These are phyloP conservation scores for Boletus sp. DNA, from an alignment of 768 basidiomycete species.

Conservation along the genomic window DNA sequence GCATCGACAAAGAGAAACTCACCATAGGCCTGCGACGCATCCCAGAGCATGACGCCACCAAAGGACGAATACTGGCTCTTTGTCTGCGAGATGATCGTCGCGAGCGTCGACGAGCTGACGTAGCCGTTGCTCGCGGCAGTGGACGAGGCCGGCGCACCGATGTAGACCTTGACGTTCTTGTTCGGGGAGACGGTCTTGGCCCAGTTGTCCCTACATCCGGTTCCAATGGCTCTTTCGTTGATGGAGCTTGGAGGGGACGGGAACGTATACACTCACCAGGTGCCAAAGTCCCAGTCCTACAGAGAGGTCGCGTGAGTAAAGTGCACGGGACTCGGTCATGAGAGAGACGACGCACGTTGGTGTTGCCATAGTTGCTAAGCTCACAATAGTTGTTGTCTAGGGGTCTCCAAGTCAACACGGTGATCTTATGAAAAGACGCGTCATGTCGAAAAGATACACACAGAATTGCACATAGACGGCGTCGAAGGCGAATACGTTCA, in stretches of 20 bases:
- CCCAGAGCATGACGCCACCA: conserved; percentile 44
- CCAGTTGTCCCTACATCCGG: conserved; percentile 42
- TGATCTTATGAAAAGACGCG: not conserved
- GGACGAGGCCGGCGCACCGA: conserved; percentile 43
- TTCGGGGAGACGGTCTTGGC: conserved; percentile 42
- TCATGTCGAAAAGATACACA: not conserved
- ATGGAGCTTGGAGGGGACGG: not conserved
- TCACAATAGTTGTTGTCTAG: conserved; percentile 48
- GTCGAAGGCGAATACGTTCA: conserved; percentile 44
- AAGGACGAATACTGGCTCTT: conserved; percentile 40
- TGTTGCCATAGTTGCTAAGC: conserved; percentile 40
- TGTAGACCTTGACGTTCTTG: conserved; percentile 45
- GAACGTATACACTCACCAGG: conserved; percentile 29
- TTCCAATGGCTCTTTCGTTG: not conserved
- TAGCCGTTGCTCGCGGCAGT: conserved; percentile 42
- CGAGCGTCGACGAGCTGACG: conserved; percentile 33
- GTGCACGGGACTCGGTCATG: not conserved
- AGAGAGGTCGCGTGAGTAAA: not conserved
- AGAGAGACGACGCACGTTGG: conserved; percentile 27
- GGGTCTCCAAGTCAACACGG: not conserved
- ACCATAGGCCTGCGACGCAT: conserved; percentile 46
- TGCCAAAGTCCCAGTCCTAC: conserved; percentile 46
- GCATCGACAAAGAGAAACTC: not conserved
- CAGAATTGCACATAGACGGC: conserved; percentile 54
- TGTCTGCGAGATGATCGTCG: conserved; percentile 31